phyloP scores from a whole-genome alignment of 1,284 basidiomycete genomes.

The Malassezia psittaci region DNA sequence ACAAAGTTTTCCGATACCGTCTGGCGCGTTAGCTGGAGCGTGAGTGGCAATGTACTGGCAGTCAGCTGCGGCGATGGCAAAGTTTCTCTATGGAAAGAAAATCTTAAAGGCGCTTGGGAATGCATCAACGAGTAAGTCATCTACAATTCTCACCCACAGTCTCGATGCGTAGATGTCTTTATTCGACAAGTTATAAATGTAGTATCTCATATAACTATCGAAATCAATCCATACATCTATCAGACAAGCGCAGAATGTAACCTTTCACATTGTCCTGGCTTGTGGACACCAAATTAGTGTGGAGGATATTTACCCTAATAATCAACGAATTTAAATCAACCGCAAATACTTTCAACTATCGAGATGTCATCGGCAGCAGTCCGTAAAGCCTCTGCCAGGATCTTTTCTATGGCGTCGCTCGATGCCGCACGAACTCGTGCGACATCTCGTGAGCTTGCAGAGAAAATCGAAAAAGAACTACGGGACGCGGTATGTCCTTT shows the following conservation, averaged over 20 bases:
- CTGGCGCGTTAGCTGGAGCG: conserved; percentile 93
- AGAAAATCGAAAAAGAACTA: conserved; percentile 3
- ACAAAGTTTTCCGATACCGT: conserved; percentile 52
- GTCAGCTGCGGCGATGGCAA: conserved; percentile 97
- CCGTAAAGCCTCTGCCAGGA: conserved; percentile 7
- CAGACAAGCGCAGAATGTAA: no score
- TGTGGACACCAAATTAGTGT: no score
- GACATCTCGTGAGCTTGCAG: conserved; percentile 4
- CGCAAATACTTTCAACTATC: not conserved
- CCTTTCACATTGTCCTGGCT: no score
- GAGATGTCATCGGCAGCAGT: conserved; percentile 4
- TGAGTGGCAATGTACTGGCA: conserved; percentile 88
- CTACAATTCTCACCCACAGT: not conserved
- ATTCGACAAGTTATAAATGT: not conserved
- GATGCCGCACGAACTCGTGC: conserved; percentile 8
- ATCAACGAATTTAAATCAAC: not conserved
- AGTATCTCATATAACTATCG: not conserved
- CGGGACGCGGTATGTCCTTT: conserved; percentile 4
- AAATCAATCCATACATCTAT: not conserved
- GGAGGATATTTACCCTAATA: no score
- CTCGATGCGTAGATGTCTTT: conserved; percentile 10
- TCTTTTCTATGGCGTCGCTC: conserved; percentile 12
- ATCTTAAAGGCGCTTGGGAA: conserved; percentile 84
- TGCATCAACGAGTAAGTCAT: conserved; percentile 56
- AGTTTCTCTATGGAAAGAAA: conserved; percentile 97